Percentiles rank a stretch among this genome's conserved stretches.
Conservation (phyloP, 176 grass and related monocot species). For the Phyllostachys edulis region DNA sequence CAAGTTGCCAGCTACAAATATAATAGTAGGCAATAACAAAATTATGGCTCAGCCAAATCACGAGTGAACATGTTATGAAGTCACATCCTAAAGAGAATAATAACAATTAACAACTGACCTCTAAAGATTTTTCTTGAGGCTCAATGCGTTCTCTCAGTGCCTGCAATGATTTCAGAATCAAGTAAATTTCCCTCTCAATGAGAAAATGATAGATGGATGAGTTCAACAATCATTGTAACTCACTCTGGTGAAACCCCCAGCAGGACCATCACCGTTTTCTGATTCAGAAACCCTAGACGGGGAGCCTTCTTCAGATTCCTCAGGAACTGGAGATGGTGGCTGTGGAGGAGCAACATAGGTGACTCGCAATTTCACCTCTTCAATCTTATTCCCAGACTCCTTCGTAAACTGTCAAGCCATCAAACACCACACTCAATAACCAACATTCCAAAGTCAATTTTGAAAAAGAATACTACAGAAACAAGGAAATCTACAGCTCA, state of each 20-base stretch:
- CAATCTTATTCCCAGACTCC: constrained; percentile 60
- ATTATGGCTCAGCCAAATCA: not conserved
- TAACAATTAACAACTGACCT: constrained; percentile 41
- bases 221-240: constrained; percentile 50
- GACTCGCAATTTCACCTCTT: constrained; percentile 74
- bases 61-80: not conserved
- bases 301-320: constrained; percentile 90
- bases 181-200: constrained; percentile 11
- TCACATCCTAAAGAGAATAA: not conserved
- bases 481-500: not conserved
- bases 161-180: constrained; percentile 34
- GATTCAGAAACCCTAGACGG: constrained; percentile 63
- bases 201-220: not conserved
- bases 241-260: constrained; percentile 52
- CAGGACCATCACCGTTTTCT: constrained; percentile 48
- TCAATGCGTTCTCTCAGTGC: constrained; percentile 49
- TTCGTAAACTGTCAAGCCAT: constrained; percentile 60
- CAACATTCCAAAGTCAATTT: not conserved
- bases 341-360: constrained; percentile 79
- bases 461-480: not conserved
- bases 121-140: constrained; percentile 54
- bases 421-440: not conserved
- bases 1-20: constrained; percentile 2
- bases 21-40: not conserved
- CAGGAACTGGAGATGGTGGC: constrained; percentile 80